These are phyloP conservation scores for Fomes fomentarius DNA, from an alignment of 1,284 basidiomycete species.

Conservation along the genomic window DNA sequence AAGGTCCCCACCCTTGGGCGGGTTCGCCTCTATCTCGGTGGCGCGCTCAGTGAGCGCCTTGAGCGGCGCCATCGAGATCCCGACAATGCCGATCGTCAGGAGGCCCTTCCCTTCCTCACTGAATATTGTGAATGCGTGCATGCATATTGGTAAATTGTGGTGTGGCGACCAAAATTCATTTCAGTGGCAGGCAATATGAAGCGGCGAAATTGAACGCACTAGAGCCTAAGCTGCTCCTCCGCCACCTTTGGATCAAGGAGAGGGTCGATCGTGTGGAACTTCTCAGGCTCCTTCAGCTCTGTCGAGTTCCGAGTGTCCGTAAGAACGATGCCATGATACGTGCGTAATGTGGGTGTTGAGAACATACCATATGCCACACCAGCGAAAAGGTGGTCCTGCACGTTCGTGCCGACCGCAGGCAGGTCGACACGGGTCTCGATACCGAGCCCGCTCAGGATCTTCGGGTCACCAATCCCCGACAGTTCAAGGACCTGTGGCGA, in stretches of 20 bases:
- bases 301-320: not conserved
- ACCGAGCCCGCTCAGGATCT: conserved; percentile 33
- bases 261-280: conserved; percentile 31
- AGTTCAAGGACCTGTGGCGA: conserved; percentile 39
- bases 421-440: conserved; percentile 39
- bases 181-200: too few species aligned
- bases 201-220: conserved; percentile 22
- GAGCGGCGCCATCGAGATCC: conserved; percentile 28
- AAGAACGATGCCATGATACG: too few species aligned
- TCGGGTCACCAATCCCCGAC: conserved; percentile 41
- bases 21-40: conserved; percentile 10
- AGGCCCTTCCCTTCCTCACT: conserved; percentile 30
- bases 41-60: conserved; percentile 30
- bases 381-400: conserved; percentile 34
- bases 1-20: not conserved
- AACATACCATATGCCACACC: conserved; percentile 25
- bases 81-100: conserved; percentile 27
- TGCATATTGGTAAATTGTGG: too few species aligned
- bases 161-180: too few species aligned
- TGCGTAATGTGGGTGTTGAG: too few species aligned
- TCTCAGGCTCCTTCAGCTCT: conserved; percentile 17
- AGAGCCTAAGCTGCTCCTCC: conserved; percentile 30
- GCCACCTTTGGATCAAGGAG: conserved; percentile 27
- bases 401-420: conserved; percentile 39
- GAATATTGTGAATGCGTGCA: too few species aligned